Base-by-base conservation (phyloP, 169 alveolate genomes). In the Neospora caninum region DNA sequence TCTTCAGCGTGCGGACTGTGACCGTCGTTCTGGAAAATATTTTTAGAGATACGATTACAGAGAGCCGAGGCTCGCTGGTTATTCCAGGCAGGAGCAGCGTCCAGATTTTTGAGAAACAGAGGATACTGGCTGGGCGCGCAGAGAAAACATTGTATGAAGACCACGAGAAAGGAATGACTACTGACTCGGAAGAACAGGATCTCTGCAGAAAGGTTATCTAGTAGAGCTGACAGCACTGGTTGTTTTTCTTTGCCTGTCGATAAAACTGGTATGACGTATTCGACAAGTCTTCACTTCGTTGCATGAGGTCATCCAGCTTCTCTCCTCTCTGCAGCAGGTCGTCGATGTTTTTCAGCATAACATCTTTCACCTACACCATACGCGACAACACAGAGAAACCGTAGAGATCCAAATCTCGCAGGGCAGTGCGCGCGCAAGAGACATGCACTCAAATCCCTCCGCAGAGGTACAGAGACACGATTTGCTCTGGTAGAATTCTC, bases 261-360 rank as follows among this genome's bases (percentile, higher is more conserved):
- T 97, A 97, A 91, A 98, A 97, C 95, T 97, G 98, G 89, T 96
- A 97, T 13, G 96, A 92, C 18, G 96, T 84, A 34, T 82, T 78
- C 45, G 94, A 92, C 87, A 98, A 95, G 93, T 98, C 99, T 69
- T 97, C 97, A 78, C 98, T 96, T 95, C 98, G 98, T 80, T 98
- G 98, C 99, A 98, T 98, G 58, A 98, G 94, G 36, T 96, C 97
- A 93, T 98, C 99, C 41, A 98, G 97, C 78, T 97, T 98, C 95
- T 98, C 99, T 31, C 99, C 99, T 94, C 99, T 96, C 95, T 98
- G 98, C 93, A 98, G 97, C 36, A 98, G 80, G 94, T 98, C 98
- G 31, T 97, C 98, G 67, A 97, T 97, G 93, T 95, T 96, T 67
- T 92, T 96, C 88, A 96, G 97, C 98, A 97, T 96, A 78, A 97